A percentile compares a stretch with the other conserved stretches of the same genome.
Evolutionary conservation across 306 rosid species (phyloP).

Genomic region (Trifolium repens): DNA sequence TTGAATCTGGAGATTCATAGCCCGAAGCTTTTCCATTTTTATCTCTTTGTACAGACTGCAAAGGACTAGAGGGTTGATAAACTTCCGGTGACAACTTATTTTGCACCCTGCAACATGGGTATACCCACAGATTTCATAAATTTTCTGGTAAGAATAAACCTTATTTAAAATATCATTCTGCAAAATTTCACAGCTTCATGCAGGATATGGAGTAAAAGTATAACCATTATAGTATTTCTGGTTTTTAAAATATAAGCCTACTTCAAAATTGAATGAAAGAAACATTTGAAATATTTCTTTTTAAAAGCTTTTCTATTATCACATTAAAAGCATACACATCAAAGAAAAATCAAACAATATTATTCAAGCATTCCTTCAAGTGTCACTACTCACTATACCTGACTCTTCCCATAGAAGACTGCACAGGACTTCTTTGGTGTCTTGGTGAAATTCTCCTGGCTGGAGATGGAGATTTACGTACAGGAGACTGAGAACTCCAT

Average conservation of each 20-base stretch:
- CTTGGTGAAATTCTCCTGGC: slow-evolving; percentile 48
- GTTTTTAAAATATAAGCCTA: slow-evolving; percentile 9
- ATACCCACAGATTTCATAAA: slow-evolving; percentile 36
- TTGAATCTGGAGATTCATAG: slow-evolving; percentile 46
- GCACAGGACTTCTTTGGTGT: slow-evolving; percentile 48
- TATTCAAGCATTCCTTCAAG: slow-evolving; percentile 21
- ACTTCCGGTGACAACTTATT: slow-evolving; percentile 48
- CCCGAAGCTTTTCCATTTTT: slow-evolving; percentile 43
- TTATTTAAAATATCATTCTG: slow-evolving; percentile 10
- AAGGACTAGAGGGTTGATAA: slow-evolving; percentile 49
- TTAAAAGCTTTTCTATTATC: slow-evolving; percentile 5
- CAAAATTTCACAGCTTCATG: slow-evolving; percentile 15
- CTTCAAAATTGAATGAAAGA: slow-evolving; percentile 8
- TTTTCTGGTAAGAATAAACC: slow-evolving; percentile 22
- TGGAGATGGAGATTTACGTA: slow-evolving; percentile 55
- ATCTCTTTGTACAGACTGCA: slow-evolving; percentile 48
- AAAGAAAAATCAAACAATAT: slow-evolving; percentile 14
- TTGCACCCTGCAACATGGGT: slow-evolving; percentile 47
- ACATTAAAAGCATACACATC: slow-evolving; percentile 22
- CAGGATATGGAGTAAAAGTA: neutral
- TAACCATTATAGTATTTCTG: neutral
- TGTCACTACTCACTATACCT: slow-evolving; percentile 52
- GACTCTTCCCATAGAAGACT: slow-evolving; percentile 55
- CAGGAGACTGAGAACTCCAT: slow-evolving; percentile 62
- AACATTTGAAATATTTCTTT: neutral